Percentiles rank a stretch among this genome's conserved stretches.
Conservation (phyloP, 805 yeast genomes). For the Grigorovia yakushimaensis region DNA sequence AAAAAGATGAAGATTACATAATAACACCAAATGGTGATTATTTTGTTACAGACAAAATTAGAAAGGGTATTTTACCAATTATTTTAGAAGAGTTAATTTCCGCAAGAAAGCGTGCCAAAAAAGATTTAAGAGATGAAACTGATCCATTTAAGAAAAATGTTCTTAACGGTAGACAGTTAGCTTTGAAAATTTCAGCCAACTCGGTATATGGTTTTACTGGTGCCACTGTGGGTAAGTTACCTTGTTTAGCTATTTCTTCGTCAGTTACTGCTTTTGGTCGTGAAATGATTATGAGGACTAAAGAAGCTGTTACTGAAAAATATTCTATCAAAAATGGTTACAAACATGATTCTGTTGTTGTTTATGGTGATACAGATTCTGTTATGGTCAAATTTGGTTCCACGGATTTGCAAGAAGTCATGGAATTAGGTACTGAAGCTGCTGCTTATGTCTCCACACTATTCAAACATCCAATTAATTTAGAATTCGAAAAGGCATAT, state of each 20-base stretch:
- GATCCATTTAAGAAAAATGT: slow-evolving; percentile 93
- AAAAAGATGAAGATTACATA: slow-evolving; percentile 69
- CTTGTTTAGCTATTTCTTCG: slow-evolving; percentile 92
- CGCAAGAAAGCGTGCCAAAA: slow-evolving; percentile 90
- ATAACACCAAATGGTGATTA: slow-evolving; percentile 86
- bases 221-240: slow-evolving; percentile 94
- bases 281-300: slow-evolving; percentile 90
- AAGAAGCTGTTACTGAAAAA: slow-evolving; percentile 69
- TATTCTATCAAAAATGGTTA: slow-evolving; percentile 78
- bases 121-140: slow-evolving; percentile 80
- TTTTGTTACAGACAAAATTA: slow-evolving; percentile 58
- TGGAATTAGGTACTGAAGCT: slow-evolving; percentile 90
- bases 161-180: slow-evolving; percentile 93
- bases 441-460: slow-evolving; percentile 75
- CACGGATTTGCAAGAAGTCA: slow-evolving; percentile 67
- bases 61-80: slow-evolving; percentile 86
- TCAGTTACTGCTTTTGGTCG: slow-evolving; percentile 95
- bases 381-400: slow-evolving; percentile 97
- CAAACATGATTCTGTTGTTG: slow-evolving; percentile 77
- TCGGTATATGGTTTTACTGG: slow-evolving; percentile 99
- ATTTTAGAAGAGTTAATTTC: slow-evolving; percentile 78
- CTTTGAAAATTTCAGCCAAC: slow-evolving; percentile 92
- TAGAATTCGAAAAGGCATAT: slow-evolving; percentile 94
- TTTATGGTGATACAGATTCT: slow-evolving; percentile 98
- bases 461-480: slow-evolving; percentile 78